Evolutionary conservation across 257 asterid species (phyloP).

Genomic region (Schizonepeta tenuifolia): DNA sequence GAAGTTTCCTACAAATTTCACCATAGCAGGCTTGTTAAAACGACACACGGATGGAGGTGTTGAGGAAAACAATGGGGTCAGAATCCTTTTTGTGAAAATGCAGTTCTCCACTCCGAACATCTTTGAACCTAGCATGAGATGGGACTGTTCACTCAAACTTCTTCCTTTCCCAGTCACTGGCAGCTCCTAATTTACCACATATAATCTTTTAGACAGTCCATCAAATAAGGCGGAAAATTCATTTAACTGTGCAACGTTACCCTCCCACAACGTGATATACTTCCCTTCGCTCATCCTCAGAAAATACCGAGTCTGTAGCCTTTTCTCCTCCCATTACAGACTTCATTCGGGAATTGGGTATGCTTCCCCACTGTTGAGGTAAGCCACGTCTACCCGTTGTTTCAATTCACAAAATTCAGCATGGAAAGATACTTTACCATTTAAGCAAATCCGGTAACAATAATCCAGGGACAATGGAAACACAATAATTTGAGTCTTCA

Average conservation of each 20-base stretch:
- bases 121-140: not conserved
- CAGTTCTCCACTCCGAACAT: not conserved
- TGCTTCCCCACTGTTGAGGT: no score
- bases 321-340: no score
- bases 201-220: no score
- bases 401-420: constrained; percentile 7
- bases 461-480: not conserved
- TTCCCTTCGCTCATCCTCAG: no score
- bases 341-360: no score
- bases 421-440: constrained; percentile 9
- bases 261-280: no score
- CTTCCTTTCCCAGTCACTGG: not conserved
- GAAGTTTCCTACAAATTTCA: not conserved
- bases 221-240: no score
- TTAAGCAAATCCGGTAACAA: constrained; percentile 5
- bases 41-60: constrained; percentile 4
- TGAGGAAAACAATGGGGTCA: not conserved
- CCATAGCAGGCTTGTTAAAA: not conserved
- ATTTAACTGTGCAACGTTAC: no score
- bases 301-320: no score
- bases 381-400: no score
- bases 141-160: not conserved
- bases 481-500: constrained; percentile 14
- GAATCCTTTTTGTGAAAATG: not conserved
- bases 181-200: not conserved